A percentile compares a stretch with the other conserved stretches of the same genome.
Conservation (phyloP, 2,329 filamentous ascomycete species). For the Colletotrichum sidae region DNA sequence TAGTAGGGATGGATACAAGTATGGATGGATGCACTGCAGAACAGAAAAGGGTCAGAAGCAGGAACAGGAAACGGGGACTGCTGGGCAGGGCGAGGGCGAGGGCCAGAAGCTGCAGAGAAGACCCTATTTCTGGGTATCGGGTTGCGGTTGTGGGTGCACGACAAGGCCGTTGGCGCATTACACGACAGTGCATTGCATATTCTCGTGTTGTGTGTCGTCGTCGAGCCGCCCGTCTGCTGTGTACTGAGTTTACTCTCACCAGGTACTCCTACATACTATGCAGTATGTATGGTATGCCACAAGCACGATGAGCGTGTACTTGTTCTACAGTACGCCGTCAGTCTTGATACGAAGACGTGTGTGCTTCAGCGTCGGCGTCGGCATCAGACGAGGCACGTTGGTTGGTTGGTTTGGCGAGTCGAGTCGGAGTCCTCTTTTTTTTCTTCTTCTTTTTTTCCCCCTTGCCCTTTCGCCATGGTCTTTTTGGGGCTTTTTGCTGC, state of each 20-base stretch:
- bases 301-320: background rate
- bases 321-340: too few species aligned
- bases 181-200: conserved; percentile 28
- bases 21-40: too few species aligned
- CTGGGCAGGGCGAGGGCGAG: background rate
- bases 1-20: too few species aligned
- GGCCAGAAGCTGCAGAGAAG: conserved; percentile 13
- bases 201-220: conserved; percentile 19
- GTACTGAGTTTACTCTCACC: too few species aligned
- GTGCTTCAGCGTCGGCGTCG: too few species aligned
- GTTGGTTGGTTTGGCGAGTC: conserved; percentile 16
- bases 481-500: background rate
- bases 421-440: conserved; percentile 17
- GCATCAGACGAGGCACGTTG: background rate
- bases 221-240: background rate
- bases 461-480: background rate
- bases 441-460: background rate
- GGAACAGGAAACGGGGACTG: background rate
- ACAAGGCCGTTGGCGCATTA: conserved; percentile 23
- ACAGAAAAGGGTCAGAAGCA: too few species aligned
- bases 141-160: conserved; percentile 1
- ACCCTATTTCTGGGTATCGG: conserved; percentile 16
- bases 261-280: background rate
- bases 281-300: background rate
- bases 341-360: too few species aligned